phyloP scores from a whole-genome alignment of 2,329 filamentous ascomycete genomes.

The Epichloe uncinata region DNA sequence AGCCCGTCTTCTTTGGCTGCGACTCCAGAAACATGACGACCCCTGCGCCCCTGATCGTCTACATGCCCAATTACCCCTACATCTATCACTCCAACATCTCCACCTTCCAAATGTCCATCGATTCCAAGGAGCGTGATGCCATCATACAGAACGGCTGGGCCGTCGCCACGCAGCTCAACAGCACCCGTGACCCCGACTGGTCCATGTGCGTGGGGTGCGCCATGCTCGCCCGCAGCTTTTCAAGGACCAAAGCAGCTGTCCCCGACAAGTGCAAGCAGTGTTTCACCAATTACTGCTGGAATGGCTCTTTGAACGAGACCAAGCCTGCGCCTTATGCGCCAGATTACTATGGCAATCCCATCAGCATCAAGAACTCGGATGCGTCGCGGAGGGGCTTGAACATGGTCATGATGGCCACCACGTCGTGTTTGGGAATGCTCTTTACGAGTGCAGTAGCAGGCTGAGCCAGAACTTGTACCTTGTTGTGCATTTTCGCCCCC shows the following conservation, averaged over 20 bases:
- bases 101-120: slow-evolving; percentile 59
- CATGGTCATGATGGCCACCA: slow-evolving; percentile 5
- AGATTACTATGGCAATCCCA: slow-evolving; percentile 12
- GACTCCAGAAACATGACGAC: slow-evolving; percentile 40
- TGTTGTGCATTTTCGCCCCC: no score
- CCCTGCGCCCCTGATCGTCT: slow-evolving; percentile 60
- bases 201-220: slow-evolving; percentile 78
- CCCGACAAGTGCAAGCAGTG: slow-evolving; percentile 63
- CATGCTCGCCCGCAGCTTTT: slow-evolving; percentile 62
- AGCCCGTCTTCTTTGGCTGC: slow-evolving; percentile 53
- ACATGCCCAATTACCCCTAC: slow-evolving; percentile 70
- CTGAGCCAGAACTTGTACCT: no score
- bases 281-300: slow-evolving; percentile 82
- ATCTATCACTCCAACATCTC: slow-evolving; percentile 62
- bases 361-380: slow-evolving; percentile 14
- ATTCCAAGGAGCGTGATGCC: slow-evolving; percentile 52
- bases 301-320: slow-evolving; percentile 47
- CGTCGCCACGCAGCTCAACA: slow-evolving; percentile 71
- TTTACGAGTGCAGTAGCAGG: no score
- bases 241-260: slow-evolving; percentile 53
- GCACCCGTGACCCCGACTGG: slow-evolving; percentile 62
- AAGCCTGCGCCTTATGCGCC: slow-evolving; percentile 22
- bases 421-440: not conserved
- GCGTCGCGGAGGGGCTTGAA: not conserved
- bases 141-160: slow-evolving; percentile 84